Evolutionary conservation across 1,139 yeast genomes (phyloP).

Genomic region (Suhomyces choctaworum): DNA sequence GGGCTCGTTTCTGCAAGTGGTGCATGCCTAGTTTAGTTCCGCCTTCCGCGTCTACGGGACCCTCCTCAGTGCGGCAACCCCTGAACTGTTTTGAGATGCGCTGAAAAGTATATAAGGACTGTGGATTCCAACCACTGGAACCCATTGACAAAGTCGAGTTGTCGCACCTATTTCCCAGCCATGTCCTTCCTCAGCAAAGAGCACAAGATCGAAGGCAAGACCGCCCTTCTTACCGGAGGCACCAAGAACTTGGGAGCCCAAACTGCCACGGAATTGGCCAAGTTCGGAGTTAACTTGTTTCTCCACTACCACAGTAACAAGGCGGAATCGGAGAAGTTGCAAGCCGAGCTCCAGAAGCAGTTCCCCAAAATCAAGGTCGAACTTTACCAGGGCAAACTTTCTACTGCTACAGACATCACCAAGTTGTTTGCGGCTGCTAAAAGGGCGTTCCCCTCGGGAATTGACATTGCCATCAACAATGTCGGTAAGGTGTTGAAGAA

Average conservation of each 20-base stretch:
- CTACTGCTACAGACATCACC: slow-evolving; percentile 41
- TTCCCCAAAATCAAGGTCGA: slow-evolving; percentile 41
- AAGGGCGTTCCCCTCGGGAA: slow-evolving; percentile 44
- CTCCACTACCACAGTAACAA: slow-evolving; percentile 54
- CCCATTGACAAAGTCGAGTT: too few species aligned
- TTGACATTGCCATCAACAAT: slow-evolving; percentile 65
- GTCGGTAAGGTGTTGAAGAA: slow-evolving; percentile 69
- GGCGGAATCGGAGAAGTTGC: slow-evolving; percentile 39
- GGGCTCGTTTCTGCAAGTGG: too few species aligned
- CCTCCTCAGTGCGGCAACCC: background rate
- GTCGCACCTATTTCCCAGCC: background rate
- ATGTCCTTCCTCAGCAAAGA: slow-evolving; percentile 2
- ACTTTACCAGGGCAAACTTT: slow-evolving; percentile 47
- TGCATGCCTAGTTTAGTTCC: too few species aligned
- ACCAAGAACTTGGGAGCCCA: slow-evolving; percentile 63
- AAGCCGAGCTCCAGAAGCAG: slow-evolving; percentile 33
- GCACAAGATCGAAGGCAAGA: slow-evolving; percentile 37
- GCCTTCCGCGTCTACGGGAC: background rate
- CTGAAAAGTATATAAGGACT: background rate
- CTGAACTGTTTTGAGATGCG: background rate
- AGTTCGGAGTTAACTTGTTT: slow-evolving; percentile 54
- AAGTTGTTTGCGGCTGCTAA: slow-evolving; percentile 49
- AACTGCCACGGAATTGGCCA: slow-evolving; percentile 59
- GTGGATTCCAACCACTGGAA: too few species aligned
- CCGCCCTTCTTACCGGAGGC: slow-evolving; percentile 64